Evolutionary conservation across 1,284 basidiomycete species (phyloP).

Genomic region (Earliella scabrosa): DNA sequence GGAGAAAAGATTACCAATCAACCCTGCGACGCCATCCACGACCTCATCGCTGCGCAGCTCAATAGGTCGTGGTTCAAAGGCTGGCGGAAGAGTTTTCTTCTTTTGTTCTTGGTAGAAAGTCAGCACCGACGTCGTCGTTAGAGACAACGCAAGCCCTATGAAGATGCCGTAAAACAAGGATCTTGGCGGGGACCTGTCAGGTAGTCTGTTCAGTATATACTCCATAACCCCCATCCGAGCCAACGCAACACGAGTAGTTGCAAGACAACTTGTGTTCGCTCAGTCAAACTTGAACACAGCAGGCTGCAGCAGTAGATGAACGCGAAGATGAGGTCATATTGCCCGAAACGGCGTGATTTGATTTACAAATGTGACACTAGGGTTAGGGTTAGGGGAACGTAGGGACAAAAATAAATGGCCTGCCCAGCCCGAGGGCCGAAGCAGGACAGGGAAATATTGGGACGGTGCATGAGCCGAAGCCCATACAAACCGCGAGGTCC

Average conservation of each 20-base stretch:
- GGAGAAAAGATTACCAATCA: slow-evolving; percentile 68
- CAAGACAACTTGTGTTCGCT: too few relatives aligned
- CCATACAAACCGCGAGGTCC: slow-evolving; percentile 59
- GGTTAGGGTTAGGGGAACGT: slow-evolving; percentile 37
- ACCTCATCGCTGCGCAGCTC: slow-evolving; percentile 79
- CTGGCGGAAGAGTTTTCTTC: slow-evolving; percentile 39
- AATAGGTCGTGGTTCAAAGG: slow-evolving; percentile 65
- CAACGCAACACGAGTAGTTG: neutral
- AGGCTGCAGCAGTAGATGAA: neutral
- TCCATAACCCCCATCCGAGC: slow-evolving; percentile 9
- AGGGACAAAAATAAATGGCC: slow-evolving; percentile 35
- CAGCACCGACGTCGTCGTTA: slow-evolving; percentile 64
- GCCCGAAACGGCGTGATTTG: slow-evolving; percentile 9
- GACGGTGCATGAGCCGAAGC: slow-evolving; percentile 71
- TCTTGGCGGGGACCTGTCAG: slow-evolving; percentile 42
- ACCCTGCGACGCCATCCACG: slow-evolving; percentile 74
- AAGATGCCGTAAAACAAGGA: slow-evolving; percentile 69
- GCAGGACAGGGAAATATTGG: slow-evolving; percentile 72
- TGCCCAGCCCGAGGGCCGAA: slow-evolving; percentile 50
- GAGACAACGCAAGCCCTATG: slow-evolving; percentile 71
- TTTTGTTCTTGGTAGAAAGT: slow-evolving; percentile 51
- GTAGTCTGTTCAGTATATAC: slow-evolving; percentile 21
- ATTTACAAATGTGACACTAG: too few relatives aligned
- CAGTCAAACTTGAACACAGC: too few relatives aligned
- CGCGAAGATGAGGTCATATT: slow-evolving; percentile 16